Percentiles rank a stretch among this genome's conserved stretches.
Conservation (phyloP, 257 asterid genomes). For the Mentha longifolia region DNA sequence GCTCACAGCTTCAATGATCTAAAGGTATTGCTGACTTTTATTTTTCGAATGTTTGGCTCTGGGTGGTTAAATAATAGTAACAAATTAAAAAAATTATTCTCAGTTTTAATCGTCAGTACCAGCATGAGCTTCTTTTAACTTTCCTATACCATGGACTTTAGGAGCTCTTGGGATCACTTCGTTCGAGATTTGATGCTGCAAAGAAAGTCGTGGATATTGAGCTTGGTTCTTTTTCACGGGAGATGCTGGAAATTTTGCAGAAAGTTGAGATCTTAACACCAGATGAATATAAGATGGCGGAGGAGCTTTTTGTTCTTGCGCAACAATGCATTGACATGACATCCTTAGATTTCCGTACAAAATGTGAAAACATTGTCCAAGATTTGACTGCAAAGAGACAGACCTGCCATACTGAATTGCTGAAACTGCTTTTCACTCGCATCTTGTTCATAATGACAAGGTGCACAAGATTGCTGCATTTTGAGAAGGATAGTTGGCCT, state of each 20-base stretch:
- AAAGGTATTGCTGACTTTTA: constrained; percentile 58
- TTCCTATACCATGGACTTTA: constrained; percentile 39
- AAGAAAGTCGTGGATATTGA: constrained; percentile 83
- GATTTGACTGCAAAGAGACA: constrained; percentile 81
- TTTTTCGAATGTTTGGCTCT: constrained; percentile 29
- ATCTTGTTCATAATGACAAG: constrained; percentile 94
- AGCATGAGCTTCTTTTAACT: constrained; percentile 28
- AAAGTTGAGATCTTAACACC: constrained; percentile 51
- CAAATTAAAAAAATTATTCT: constrained; percentile 3
- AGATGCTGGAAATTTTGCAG: constrained; percentile 62
- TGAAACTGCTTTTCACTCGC: constrained; percentile 82
- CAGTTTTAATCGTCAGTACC: constrained; percentile 27
- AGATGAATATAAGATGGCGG: constrained; percentile 61
- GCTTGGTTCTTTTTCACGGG: constrained; percentile 70
- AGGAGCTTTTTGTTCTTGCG: constrained; percentile 71
- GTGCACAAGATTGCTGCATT: constrained; percentile 88
- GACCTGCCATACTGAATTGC: constrained; percentile 66
- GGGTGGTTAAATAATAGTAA: not conserved
- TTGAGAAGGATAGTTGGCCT: constrained; percentile 83
- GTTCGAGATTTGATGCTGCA: constrained; percentile 85
- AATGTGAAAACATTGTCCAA: constrained; percentile 88
- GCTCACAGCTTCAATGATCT: constrained; percentile 83
- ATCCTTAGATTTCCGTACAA: constrained; percentile 68
- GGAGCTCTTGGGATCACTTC: constrained; percentile 85
- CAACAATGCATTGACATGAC: constrained; percentile 71